Evolutionary conservation across 129 eudicot genomes (phyloP).

Genomic region (Gnaphalium uliginosum): DNA sequence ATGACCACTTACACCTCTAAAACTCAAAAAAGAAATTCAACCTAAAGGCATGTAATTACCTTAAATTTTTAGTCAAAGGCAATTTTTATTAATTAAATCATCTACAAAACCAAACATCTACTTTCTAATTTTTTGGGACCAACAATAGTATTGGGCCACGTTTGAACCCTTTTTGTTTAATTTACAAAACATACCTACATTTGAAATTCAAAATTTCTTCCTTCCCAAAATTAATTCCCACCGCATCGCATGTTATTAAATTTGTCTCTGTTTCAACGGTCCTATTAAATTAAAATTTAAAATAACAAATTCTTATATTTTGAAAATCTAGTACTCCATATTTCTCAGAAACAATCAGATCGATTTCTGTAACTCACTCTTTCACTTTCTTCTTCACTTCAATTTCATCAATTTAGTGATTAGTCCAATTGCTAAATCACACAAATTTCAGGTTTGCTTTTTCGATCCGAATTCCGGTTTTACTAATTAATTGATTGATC

Average conservation of each 20-base stretch:
- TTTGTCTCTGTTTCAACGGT: constrained; percentile 44
- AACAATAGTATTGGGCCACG: constrained; percentile 19
- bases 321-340: constrained; percentile 16
- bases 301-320: too few relatives aligned
- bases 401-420: not conserved
- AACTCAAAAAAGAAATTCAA: too few relatives aligned
- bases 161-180: not conserved
- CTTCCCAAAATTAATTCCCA: constrained; percentile 20
- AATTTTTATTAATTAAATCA: not conserved
- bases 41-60: too few relatives aligned
- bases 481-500: not conserved
- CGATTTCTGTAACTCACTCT: not conserved
- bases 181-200: not conserved
- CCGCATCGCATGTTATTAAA: not conserved
- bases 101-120: constrained; percentile 12
- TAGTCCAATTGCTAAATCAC: not conserved
- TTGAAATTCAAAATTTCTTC: constrained; percentile 39
- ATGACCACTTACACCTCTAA: too few relatives aligned
- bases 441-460: constrained; percentile 19
- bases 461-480: not conserved
- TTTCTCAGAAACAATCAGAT: not conserved
- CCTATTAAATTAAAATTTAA: not conserved
- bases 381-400: constrained; percentile 7
- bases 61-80: not conserved
- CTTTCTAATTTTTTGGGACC: not conserved